Percentiles rank a stretch among this genome's conserved stretches.
Evolutionary conservation across 768 basidiomycete genomes (phyloP).

Genomic region (Mrakia blollopis): DNA sequence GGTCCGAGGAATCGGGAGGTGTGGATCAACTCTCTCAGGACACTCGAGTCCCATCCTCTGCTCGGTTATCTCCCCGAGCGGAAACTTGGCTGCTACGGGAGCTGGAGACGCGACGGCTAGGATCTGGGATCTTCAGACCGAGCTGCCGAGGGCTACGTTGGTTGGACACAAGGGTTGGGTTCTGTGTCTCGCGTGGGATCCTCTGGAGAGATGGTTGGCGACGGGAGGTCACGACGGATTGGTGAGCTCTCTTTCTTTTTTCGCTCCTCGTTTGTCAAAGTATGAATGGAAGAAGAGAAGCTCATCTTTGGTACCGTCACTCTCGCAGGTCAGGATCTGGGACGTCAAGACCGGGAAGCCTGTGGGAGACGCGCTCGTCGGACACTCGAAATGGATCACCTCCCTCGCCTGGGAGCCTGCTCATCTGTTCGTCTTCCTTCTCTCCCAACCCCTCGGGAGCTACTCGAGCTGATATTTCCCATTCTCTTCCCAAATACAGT

Average conservation of each 20-base stretch:
- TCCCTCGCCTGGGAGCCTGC: conserved; percentile 94
- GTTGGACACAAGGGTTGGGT: conserved; percentile 94
- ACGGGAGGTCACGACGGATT: conserved; percentile 93
- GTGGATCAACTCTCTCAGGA: conserved; percentile 87
- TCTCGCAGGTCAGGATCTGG: conserved; percentile 70
- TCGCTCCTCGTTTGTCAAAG: neutral
- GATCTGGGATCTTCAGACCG: conserved; percentile 89
- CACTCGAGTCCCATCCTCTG: conserved; percentile 91
- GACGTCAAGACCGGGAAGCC: conserved; percentile 86
- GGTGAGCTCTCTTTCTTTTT: conserved; percentile 48
- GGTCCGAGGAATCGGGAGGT: conserved; percentile 87
- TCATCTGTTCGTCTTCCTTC: conserved; percentile 62
- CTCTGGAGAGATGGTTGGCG: conserved; percentile 79
- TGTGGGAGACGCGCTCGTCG: conserved; percentile 79
- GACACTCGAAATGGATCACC: conserved; percentile 95
- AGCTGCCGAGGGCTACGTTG: conserved; percentile 81
- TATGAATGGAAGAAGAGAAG: neutral
- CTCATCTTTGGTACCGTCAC: neutral
- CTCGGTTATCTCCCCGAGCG: conserved; percentile 92
- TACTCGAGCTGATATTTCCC: neutral
- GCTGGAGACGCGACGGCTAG: conserved; percentile 90
- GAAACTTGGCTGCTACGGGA: conserved; percentile 83
- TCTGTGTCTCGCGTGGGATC: conserved; percentile 95
- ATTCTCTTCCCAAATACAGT: neutral
- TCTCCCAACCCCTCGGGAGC: neutral